Evolutionary conservation across 2,329 filamentous ascomycete species (phyloP).

Genomic region (Neofusicoccum kwambonambiense): DNA sequence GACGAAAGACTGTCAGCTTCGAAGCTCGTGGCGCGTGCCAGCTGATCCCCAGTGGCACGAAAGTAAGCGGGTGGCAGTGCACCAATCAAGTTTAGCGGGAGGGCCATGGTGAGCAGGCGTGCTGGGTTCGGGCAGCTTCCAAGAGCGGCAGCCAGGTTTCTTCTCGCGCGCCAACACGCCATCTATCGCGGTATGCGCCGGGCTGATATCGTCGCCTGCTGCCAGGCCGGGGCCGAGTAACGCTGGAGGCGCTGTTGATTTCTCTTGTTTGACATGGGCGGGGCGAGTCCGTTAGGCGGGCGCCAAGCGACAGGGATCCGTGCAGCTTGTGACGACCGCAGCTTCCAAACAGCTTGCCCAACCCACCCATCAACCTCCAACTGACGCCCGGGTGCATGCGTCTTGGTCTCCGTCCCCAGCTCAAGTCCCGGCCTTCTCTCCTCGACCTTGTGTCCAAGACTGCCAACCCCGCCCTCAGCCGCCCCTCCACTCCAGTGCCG

Average conservation of each 20-base stretch:
- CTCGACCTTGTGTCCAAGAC: slow-evolving; percentile 59
- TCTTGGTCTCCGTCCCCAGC: slow-evolving; percentile 57
- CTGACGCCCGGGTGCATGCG: slow-evolving; percentile 40
- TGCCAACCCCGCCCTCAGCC: slow-evolving; percentile 44
- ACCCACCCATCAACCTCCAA: slow-evolving; percentile 15
- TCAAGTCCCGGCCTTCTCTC: slow-evolving; percentile 61
- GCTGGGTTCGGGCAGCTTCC: neutral
- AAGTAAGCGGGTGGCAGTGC: neutral
- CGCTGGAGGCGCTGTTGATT: neutral
- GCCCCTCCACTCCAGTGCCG: slow-evolving; percentile 5
- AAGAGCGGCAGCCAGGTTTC: neutral
- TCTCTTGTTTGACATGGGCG: neutral
- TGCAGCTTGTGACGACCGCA: slow-evolving; percentile 18
- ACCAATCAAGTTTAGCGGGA: neutral
- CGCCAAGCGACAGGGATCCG: slow-evolving; percentile 17
- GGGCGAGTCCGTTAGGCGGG: slow-evolving; percentile 8
- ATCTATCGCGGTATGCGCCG: neutral
- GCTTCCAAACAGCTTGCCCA: slow-evolving; percentile 16
- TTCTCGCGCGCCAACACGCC: neutral
- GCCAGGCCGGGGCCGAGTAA: neutral
- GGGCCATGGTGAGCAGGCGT: neutral
- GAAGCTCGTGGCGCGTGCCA: neutral
- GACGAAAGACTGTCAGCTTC: neutral
- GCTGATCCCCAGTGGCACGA: slow-evolving; percentile 1
- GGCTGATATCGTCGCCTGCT: neutral